Evolutionary conservation across 2,329 filamentous ascomycete genomes (phyloP), one percentile per base, ranked within the genome.

Genomic region (Penicillium sp.): DNA sequence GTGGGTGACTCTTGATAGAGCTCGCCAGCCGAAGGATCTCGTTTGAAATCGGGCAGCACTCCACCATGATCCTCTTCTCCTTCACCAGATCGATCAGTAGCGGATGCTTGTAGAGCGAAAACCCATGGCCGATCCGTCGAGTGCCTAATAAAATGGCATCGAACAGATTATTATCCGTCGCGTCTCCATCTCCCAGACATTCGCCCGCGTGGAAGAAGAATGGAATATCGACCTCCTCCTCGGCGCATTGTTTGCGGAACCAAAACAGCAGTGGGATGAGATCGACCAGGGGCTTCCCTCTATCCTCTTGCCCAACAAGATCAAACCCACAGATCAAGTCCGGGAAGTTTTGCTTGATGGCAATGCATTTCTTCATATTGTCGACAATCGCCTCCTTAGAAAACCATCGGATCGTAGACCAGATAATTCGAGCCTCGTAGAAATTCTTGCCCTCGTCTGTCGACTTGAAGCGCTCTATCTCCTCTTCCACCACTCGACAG

Each of bases 181-280:
- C 80, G 60, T 85, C 86, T 23, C 91, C 91, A 54, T 89, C 85
- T 13, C 90, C 91, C 0, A 96, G 83, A 27, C 86, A 90, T 73
- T 97, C 92, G 58, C 92, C 93, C 0, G 93, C 92, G 69, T 97
- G 92, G 77, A 97, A 95, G 78, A 96, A 96, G 77, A 97, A 96
- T 1, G 93, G 93, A 8, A 99, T 85, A 43, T 91, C 84, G 30
- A 97, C 83, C 2, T 83, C 84, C 64, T 91, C 87, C 66, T 89
- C 81, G 0, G 84, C 83, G 69, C 91, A 97, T 62, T 88, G 84
- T 71, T 93, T 92, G 58, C 87, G 86, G 80, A 97, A 97, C 91
- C 91, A 97, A 72, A 97, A 93, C 0, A 97, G 77, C 65, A 96
- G 85, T 0, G 92, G 91, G 0, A 93, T 81, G 3, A 96, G 75